Conservation (phyloP, 163 green algal genomes). For the Chlorella variabilis region DNA sequence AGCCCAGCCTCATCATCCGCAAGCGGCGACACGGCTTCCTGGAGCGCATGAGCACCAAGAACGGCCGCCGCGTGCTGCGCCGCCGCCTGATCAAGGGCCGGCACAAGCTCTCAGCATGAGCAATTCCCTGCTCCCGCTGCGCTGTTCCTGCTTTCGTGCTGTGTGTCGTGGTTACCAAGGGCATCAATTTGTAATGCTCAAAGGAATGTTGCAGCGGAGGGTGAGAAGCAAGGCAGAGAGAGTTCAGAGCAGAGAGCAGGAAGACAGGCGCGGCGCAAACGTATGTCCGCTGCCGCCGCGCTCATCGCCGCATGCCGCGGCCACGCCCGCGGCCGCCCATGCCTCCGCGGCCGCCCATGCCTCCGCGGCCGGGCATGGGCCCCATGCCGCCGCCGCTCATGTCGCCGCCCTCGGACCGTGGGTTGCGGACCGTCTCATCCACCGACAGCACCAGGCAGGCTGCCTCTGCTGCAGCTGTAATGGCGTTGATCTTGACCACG, state of each 20-base stretch:
- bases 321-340: conserved; percentile 30
- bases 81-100: conserved; percentile 48
- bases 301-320: conserved; percentile 34
- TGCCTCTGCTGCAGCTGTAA: conserved; percentile 92
- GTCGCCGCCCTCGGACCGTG: conserved; percentile 73
- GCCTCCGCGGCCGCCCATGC: conserved; percentile 36
- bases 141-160: not conserved
- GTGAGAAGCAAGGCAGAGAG: no score
- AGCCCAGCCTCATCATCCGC: conserved; percentile 56
- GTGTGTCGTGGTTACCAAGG: no score
- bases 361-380: conserved; percentile 67
- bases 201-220: no score
- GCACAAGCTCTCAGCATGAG: conserved; percentile 45
- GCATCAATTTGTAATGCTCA: no score
- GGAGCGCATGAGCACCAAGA: conserved; percentile 30
- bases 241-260: no score
- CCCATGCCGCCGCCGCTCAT: conserved; percentile 53
- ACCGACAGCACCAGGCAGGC: conserved; percentile 96
- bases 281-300: not conserved
- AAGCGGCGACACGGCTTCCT: conserved; percentile 64
- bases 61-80: conserved; percentile 47
- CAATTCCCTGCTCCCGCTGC: no score
- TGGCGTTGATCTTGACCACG: conserved; percentile 97
- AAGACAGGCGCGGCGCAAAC: no score
- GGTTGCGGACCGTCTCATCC: conserved; percentile 97